phyloP scores from a whole-genome alignment of 2,329 filamentous ascomycete species.

The Penicillium sp. region DNA sequence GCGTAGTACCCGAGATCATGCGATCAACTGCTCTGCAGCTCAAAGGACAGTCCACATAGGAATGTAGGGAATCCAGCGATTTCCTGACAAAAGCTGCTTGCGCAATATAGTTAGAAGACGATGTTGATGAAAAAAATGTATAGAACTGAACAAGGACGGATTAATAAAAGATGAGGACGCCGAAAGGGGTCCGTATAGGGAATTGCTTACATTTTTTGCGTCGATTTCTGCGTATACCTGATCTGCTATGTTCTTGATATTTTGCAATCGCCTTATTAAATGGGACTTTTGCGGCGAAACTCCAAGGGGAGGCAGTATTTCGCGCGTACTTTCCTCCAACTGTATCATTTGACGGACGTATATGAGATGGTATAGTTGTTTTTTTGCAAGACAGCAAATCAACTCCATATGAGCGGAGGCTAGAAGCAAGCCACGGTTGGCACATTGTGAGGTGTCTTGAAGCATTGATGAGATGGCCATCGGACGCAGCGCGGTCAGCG shows the following conservation, averaged over 20 bases:
- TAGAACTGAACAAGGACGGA: no score
- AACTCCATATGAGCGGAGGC: constrained; percentile 14
- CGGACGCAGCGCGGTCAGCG: constrained; percentile 14
- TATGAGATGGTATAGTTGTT: constrained; percentile 11
- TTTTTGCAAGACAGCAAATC: constrained; percentile 6
- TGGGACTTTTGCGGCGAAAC: background rate
- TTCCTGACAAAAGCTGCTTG: no score
- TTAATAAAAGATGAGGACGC: no score
- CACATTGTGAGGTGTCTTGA: constrained; percentile 3
- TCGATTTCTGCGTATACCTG: constrained; percentile 12
- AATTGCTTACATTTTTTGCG: no score
- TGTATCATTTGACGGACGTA: constrained; percentile 14
- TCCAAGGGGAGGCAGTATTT: constrained; percentile 11
- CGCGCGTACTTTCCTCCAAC: constrained; percentile 1
- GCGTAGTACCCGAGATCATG: no score
- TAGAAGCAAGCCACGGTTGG: constrained; percentile 11
- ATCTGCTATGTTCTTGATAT: constrained; percentile 7
- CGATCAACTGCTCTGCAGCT: no score
- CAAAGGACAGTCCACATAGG: no score
- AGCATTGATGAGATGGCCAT: constrained; percentile 14
- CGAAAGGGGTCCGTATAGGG: no score
- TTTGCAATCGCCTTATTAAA: background rate
- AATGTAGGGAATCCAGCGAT: no score
- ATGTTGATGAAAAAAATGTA: no score
- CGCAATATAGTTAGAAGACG: no score